phyloP scores from a whole-genome alignment of 2,329 filamentous ascomycete genomes.

The Colletotrichum filicis region DNA sequence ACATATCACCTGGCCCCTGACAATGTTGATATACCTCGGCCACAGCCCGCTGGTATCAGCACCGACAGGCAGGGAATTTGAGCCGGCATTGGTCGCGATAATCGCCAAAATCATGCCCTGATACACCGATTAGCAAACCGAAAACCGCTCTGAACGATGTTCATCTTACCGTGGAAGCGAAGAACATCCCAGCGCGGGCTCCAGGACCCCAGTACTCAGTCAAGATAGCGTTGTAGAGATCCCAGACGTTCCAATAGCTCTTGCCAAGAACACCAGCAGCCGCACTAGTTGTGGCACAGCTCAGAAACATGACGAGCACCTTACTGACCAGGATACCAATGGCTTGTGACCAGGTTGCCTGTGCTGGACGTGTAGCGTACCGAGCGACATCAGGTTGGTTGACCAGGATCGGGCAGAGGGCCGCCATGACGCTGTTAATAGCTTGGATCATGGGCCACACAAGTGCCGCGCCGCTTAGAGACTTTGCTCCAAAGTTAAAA shows the following conservation, averaged over 20 bases:
- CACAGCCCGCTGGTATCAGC: conserved; percentile 44
- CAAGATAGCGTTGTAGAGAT: conserved; percentile 52
- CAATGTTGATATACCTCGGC: conserved; percentile 44
- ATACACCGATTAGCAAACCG: neutral
- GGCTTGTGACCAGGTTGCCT: conserved; percentile 44
- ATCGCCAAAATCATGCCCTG: conserved; percentile 35
- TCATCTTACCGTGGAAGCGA: conserved; percentile 41
- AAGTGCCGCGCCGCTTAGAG: conserved; percentile 37
- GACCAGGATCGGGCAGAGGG: conserved; percentile 46
- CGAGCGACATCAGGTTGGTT: conserved; percentile 55
- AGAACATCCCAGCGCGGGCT: conserved; percentile 51
- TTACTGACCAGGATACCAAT: conserved; percentile 50
- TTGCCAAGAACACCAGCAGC: conserved; percentile 45
- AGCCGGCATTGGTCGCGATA: conserved; percentile 39
- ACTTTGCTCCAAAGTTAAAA: conserved; percentile 31
- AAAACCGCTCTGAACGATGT: neutral
- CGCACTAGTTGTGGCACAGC: conserved; percentile 51
- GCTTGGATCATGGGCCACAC: conserved; percentile 52
- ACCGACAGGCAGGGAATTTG: conserved; percentile 46
- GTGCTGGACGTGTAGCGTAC: conserved; percentile 42
- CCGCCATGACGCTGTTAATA: conserved; percentile 54
- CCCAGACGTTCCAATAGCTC: conserved; percentile 57
- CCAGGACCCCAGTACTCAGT: conserved; percentile 49
- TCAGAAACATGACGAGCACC: conserved; percentile 52
- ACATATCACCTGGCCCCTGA: conserved; percentile 44